Evolutionary conservation across 805 yeast species (phyloP), one percentile per base, ranked within the genome.

Genomic region (Hanseniaspora nectarophila): DNA sequence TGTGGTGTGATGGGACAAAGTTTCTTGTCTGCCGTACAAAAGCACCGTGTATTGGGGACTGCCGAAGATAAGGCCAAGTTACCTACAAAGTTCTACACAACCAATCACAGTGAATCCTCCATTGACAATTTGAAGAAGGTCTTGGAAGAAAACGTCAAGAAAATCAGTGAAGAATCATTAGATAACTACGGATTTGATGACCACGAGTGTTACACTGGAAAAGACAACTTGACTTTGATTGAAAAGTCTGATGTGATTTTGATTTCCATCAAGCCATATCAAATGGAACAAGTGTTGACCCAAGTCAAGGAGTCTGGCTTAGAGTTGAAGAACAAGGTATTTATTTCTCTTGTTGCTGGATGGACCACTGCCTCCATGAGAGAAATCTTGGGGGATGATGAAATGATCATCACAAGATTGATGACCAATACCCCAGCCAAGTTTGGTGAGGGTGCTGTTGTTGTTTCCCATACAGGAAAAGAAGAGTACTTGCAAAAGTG

Each of bases 401-500:
- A 40, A 8, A 52, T 42, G 35, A 38, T 45, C 8, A 80, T 90
- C 31, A 85, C 94, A 21, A 76, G 95, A 56, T 95, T 94, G n/a
- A 89, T 94, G 95, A 90, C 99, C 43, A 92, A 90, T 69, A 92
- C 98, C 0, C 97, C 99, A 3, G 94, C 95, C 18, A 81, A 82
- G 65, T 85, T 77, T 65, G 95, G 97, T 21, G 78, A 81, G 59
- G 98, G 97, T 48, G 87, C 90, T 74, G 95, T 97, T 10, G 88
- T 87, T 37, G 80, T 92, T n/a, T 77, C 95, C 2, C 80, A 85
- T 61, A 78, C 90, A 9, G 56, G 67, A 2, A 67, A 66, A 10
- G 81, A 80, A 18, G 70, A 68, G 34, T 60, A 62, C 29, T 69
- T 70, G 43, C 73, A 73, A 57, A 60, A 56, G 33, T 35, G 54